Percentiles rank a stretch among this genome's conserved stretches.
Evolutionary conservation across 2,329 filamentous ascomycete species (phyloP).

Genomic region (Cercospora sesami): DNA sequence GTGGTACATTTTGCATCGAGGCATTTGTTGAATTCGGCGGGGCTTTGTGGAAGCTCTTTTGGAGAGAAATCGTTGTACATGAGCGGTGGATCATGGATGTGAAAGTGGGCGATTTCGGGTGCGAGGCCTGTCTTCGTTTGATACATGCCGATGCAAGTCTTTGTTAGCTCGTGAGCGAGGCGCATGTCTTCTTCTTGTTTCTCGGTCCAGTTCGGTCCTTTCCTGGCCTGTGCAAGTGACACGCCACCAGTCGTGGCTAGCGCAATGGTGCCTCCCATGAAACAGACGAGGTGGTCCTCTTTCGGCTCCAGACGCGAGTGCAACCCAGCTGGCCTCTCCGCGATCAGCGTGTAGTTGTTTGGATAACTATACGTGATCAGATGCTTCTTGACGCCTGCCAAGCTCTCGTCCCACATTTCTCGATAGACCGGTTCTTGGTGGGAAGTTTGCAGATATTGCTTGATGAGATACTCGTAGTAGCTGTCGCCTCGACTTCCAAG

Average conservation of each 20-base stretch:
- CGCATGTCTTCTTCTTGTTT: constrained; percentile 83
- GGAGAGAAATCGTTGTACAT: constrained; percentile 57
- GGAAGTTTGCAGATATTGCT: constrained; percentile 94
- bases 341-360: constrained; percentile 82
- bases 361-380: constrained; percentile 84
- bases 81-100: constrained; percentile 67
- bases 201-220: constrained; percentile 68
- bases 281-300: constrained; percentile 98
- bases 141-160: constrained; percentile 99
- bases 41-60: constrained; percentile 48
- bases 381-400: constrained; percentile 85
- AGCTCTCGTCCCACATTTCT: constrained; percentile 88
- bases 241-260: constrained; percentile 80
- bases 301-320: constrained; percentile 69
- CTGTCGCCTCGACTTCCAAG: constrained; percentile 93
- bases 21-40: constrained; percentile 45
- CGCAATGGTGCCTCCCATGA: constrained; percentile 94
- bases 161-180: constrained; percentile 85
- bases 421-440: constrained; percentile 81
- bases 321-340: constrained; percentile 77
- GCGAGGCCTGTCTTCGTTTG: constrained; percentile 90
- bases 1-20: constrained; percentile 40
- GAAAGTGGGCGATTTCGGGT: constrained; percentile 90
- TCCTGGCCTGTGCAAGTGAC: constrained; percentile 71
- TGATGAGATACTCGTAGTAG: constrained; percentile 98